A percentile compares a stretch with the other conserved stretches of the same genome.
These are phyloP conservation scores for Mortierella sp. DNA, from an alignment of 371 early-diverging fungal species.

Conservation along the genomic window DNA sequence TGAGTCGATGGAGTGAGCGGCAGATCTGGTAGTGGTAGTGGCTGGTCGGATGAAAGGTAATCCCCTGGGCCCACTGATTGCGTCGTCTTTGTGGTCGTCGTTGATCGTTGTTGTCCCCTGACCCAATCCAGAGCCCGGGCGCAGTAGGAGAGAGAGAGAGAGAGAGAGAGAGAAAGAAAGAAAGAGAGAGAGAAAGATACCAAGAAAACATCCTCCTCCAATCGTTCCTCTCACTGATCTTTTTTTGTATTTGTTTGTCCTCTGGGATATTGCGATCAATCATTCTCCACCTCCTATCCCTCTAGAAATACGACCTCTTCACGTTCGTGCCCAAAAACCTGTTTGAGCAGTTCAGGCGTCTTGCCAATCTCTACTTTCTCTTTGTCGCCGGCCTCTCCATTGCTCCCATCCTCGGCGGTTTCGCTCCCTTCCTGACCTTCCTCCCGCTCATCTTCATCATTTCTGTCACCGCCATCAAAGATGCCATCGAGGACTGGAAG, in stretches of 20 bases:
- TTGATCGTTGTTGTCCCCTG: no score
- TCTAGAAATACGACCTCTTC: conserved; percentile 85
- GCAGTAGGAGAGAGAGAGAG: no score
- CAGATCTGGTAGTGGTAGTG: no score
- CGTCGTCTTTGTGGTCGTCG: no score
- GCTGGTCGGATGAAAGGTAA: no score
- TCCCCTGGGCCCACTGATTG: no score
- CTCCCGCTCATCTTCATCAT: conserved; percentile 81
- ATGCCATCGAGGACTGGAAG: conserved; percentile 93
- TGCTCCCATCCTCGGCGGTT: conserved; percentile 71
- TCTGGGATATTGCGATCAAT: no score
- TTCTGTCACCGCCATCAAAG: conserved; percentile 89
- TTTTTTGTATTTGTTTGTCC: neutral
- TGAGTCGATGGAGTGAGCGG: no score
- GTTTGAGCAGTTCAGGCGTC: conserved; percentile 86
- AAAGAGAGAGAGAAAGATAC: no score
- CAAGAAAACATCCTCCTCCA: no score
- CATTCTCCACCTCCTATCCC: conserved; percentile 57
- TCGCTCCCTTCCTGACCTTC: conserved; percentile 72
- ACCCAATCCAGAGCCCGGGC: no score
- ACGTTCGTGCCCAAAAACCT: conserved; percentile 91
- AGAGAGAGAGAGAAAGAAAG: no score
- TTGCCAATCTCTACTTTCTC: conserved; percentile 92
- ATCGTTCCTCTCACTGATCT: neutral
- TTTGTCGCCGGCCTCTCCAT: conserved; percentile 82